Evolutionary conservation across 2,329 filamentous ascomycete species (phyloP).

Genomic region (Epichloe coenophiala): DNA sequence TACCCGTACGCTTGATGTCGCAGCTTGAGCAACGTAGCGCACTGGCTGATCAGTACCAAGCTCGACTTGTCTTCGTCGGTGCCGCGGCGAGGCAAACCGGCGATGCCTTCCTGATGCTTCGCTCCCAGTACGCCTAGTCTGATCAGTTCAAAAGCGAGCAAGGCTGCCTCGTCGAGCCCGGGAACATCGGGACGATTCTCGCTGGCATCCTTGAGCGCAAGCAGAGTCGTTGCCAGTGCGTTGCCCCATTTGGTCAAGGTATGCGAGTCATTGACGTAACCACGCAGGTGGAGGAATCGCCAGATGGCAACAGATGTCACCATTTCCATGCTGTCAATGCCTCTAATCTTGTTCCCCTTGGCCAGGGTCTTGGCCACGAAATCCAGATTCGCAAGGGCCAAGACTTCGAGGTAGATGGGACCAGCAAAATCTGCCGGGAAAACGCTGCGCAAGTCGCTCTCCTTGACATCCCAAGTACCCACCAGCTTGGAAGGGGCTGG

Average conservation of each 20-base stretch:
- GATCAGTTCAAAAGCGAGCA: slow-evolving; percentile 77
- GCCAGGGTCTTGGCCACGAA: slow-evolving; percentile 58
- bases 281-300: slow-evolving; percentile 80
- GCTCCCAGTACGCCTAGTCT: slow-evolving; percentile 66
- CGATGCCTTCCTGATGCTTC: slow-evolving; percentile 43
- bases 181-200: slow-evolving; percentile 29
- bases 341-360: slow-evolving; percentile 41
- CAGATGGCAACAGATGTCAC: slow-evolving; percentile 62
- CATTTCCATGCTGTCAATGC: slow-evolving; percentile 54
- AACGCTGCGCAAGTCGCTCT: slow-evolving; percentile 36
- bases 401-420: slow-evolving; percentile 43
- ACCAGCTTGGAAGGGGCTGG: slow-evolving; percentile 33
- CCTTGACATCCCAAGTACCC: slow-evolving; percentile 60
- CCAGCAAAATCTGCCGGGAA: slow-evolving; percentile 28
- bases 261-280: slow-evolving; percentile 69
- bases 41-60: slow-evolving; percentile 72
- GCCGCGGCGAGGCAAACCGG: slow-evolving; percentile 41
- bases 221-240: slow-evolving; percentile 58
- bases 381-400: slow-evolving; percentile 52
- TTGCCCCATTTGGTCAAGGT: slow-evolving; percentile 74
- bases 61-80: slow-evolving; percentile 62
- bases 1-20: slow-evolving; percentile 79
- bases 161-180: slow-evolving; percentile 58
- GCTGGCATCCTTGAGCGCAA: slow-evolving; percentile 42
- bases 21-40: slow-evolving; percentile 70